Base-by-base conservation (phyloP, 345 rosid species). In the Arabidopsis thaliana region DNA sequence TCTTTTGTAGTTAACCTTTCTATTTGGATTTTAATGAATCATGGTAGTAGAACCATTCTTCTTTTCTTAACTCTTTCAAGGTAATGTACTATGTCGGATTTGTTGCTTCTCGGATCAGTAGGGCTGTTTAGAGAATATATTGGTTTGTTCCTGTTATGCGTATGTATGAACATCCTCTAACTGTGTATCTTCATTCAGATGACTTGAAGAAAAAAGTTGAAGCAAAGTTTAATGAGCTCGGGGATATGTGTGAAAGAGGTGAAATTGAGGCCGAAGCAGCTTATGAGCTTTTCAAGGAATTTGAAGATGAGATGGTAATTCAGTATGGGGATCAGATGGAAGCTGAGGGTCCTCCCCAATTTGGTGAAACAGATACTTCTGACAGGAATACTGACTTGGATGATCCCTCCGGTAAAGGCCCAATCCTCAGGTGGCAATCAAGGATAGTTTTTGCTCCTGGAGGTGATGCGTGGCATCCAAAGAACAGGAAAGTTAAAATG, bases 381-480 rank as follows among this genome's bases (percentile, higher is more conserved):
- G 86, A 85, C 59, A 82, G 66, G 69, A 87, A 85, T 62, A 83
- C 85, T 59, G 56, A 84, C 13, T 76, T 41, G 14, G 93, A 87
- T 87, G 96, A 90, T 49, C 99, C 97, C 46, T 93, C 93, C 0
- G 97, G 97, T 28, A 86, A 87, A 75, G 99, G 98, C 37, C 98
- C 99, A 9, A 85, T 95, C 61, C 94, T 95, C 49, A 83, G 90
- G 80, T 95, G 99, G 97, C 81, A 83, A 73, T 89, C 99, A 65
- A 85, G 98, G 69, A 86, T 73, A 14, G 98, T 95, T 72, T 86
- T 95, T 65, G 85, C 91, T 67, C 97, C 99, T 12, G 97, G 97
- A 48, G 99, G 97, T n/a, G 96, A 92, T 80, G 91, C 97, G 0
- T 92, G 99, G 99, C 98, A 92, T 87, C 99, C 99, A 59, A 95